These are phyloP conservation scores for Verruconis gallopava DNA, from an alignment of 2,329 filamentous ascomycete genomes.

Conservation along the genomic window DNA sequence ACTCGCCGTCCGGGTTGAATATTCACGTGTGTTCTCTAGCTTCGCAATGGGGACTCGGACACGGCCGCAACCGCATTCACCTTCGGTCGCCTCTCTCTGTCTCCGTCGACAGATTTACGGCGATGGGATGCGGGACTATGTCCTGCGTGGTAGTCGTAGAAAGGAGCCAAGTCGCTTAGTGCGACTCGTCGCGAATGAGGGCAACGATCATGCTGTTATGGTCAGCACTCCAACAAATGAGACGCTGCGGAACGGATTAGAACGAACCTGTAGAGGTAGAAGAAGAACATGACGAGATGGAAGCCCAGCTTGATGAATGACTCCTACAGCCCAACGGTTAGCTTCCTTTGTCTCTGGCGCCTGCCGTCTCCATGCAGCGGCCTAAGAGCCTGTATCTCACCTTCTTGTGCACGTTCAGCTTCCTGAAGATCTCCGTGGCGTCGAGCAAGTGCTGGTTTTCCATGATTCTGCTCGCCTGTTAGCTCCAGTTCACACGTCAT, in stretches of 20 bases:
- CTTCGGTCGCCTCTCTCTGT: no score
- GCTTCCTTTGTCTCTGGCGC: no score
- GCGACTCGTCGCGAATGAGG: constrained; percentile 75
- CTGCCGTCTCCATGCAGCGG: neutral
- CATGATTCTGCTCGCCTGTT: constrained; percentile 56
- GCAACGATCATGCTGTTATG: constrained; percentile 49
- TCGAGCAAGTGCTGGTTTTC: constrained; percentile 96
- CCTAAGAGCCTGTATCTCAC: constrained; percentile 37
- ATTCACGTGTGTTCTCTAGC: no score
- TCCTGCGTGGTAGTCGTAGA: no score
- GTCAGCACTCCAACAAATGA: neutral
- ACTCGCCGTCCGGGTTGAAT: no score
- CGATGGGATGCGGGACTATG: no score
- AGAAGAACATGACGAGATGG: constrained; percentile 99
- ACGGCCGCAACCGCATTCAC: no score
- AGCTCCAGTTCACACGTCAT: no score
- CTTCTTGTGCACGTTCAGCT: constrained; percentile 98
- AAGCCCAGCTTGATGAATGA: constrained; percentile 98
- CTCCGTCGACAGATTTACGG: no score
- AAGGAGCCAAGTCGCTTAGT: no score
- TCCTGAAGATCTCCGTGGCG: constrained; percentile 98
- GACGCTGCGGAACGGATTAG: constrained; percentile 51
- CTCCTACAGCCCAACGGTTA: constrained; percentile 63
- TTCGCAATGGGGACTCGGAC: no score
- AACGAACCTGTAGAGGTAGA: constrained; percentile 76